Conservation (phyloP, 345 rosid species). For the Pistacia integerrima region DNA sequence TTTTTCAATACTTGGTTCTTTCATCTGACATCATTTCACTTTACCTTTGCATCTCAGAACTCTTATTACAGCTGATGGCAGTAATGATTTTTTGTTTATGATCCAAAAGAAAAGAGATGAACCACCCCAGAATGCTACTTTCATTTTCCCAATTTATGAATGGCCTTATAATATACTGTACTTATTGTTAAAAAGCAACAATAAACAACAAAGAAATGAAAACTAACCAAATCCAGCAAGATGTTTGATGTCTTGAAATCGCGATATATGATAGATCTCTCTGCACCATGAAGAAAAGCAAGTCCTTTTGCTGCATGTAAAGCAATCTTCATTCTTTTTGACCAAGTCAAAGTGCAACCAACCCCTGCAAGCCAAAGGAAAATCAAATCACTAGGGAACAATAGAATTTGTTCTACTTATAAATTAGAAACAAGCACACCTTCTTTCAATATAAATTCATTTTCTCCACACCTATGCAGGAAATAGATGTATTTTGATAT, state of each 20-base stretch:
- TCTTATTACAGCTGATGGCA: background rate
- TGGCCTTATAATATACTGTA: background rate
- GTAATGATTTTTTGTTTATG: background rate
- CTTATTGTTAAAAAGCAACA: background rate
- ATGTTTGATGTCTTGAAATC: conserved; percentile 97
- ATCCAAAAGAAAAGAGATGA: background rate
- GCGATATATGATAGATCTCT: conserved; percentile 87
- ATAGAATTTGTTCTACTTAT: background rate
- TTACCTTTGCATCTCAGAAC: background rate
- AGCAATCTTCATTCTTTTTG: conserved; percentile 93
- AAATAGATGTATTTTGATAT: background rate
- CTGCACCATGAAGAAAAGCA: conserved; percentile 93
- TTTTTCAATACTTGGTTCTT: background rate
- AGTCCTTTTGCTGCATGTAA: conserved; percentile 92
- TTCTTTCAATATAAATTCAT: background rate
- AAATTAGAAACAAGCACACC: background rate
- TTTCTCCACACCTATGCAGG: background rate
- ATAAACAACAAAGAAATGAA: conserved; percentile 8
- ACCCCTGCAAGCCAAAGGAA: conserved; percentile 57
- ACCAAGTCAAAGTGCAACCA: conserved; percentile 89
- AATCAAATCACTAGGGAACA: conserved; percentile 19
- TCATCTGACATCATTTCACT: background rate
- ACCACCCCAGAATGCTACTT: background rate
- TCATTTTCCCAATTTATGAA: conserved; percentile 5
- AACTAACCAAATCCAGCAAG: conserved; percentile 78